These are phyloP conservation scores for Sarocladium oryzae DNA, from an alignment of 2,329 filamentous ascomycete genomes.

Conservation along the genomic window DNA sequence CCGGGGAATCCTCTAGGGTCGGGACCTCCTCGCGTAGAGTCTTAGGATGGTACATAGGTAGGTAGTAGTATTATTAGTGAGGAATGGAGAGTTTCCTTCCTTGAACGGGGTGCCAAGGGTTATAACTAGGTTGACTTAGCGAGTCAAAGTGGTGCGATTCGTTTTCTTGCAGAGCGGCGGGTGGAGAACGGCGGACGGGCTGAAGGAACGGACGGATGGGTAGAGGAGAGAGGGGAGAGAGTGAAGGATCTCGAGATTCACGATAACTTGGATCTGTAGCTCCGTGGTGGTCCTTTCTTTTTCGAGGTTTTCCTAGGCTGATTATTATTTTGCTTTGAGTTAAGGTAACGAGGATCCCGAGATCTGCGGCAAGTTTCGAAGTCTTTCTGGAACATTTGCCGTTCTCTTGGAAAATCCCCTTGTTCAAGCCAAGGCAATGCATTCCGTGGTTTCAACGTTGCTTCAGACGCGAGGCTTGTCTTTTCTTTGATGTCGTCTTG, in stretches of 20 bases:
- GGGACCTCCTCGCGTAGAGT: not conserved
- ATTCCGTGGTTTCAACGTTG: not conserved
- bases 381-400: not conserved
- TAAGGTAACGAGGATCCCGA: too few relatives aligned
- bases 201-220: not conserved
- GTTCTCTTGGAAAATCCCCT: not conserved
- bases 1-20: conserved; percentile 7
- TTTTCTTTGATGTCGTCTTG: not conserved
- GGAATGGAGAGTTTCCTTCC: too few relatives aligned
- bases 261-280: not conserved
- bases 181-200: not conserved
- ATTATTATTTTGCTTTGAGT: too few relatives aligned
- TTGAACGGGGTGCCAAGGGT: too few relatives aligned
- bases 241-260: not conserved
- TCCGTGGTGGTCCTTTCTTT: too few relatives aligned
- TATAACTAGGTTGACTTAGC: not conserved
- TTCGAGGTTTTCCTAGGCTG: too few relatives aligned
- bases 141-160: not conserved
- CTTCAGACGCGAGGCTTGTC: not conserved
- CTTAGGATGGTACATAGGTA: too few relatives aligned
- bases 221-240: not conserved
- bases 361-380: too few relatives aligned
- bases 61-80: too few relatives aligned
- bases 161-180: not conserved
- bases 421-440: not conserved